Evolutionary conservation across 495 filamentous ascomycete genomes (phyloP), one percentile per base, ranked within the genome.

Genomic region (Aspergillus indologenus): DNA sequence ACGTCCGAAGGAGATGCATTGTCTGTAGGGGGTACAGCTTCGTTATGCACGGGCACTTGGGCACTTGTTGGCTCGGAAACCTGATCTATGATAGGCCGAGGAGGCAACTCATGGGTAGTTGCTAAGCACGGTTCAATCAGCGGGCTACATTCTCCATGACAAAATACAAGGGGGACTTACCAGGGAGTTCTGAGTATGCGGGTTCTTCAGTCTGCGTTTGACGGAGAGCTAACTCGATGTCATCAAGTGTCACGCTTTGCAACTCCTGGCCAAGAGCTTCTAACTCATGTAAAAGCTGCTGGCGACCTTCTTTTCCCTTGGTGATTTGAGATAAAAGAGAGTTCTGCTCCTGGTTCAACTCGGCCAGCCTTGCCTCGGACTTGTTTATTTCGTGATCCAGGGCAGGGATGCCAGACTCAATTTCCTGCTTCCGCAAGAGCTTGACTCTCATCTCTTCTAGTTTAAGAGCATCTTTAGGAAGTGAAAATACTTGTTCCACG

Each of bases 261-360:
- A 81, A 67, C 58, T 85, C 75, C 23, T 75, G 59, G 8, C 76
- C 76, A 0, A 86, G 73, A 42, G 69, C 64, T 45, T 84, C 79
- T 53, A 87, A 73, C 57, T 90, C 85, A 8, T 81, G 78, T 3
- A 75, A 68, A 40, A 87, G 72, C 45, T 72, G 76, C 51, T 70
- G 60, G 15, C 68, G 64, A 15, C 68, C 71, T 56, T 72, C 64
- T 56, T 66, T 67, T 12, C 66, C 74, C 62, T 73, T 78, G 42
- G 82, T 78, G 9, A 88, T 80, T 59, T 86, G 83, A 7, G 77
- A 75, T 58, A 88, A 73, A 8, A 91, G 73, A 22, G 73, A 78
- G 44, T 76, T 78, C 58, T 86, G 80, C 66, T 90, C 83, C 31
- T 79, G 70, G 42, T 76, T 75, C 49, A 87, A 61, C 34, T 79